Evolutionary conservation across 805 yeast genomes (phyloP).

Genomic region (Saccharomycopsis microspora): DNA sequence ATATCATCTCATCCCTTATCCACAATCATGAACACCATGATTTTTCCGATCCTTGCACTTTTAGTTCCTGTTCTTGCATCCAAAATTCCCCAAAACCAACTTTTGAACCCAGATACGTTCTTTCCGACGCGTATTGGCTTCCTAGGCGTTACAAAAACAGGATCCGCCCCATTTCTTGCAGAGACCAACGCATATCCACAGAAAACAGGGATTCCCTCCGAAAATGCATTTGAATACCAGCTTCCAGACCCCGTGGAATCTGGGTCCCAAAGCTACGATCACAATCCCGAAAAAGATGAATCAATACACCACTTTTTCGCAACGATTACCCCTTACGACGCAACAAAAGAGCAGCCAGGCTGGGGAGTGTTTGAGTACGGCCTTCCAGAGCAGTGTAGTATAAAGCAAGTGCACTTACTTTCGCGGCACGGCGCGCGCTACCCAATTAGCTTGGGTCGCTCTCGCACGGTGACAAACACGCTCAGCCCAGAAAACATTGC

Average conservation of each 20-base stretch:
- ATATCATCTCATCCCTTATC: too few relatives aligned
- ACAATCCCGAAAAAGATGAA: conserved; percentile 2
- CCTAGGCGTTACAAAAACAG: conserved; percentile 8
- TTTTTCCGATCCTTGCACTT: too few relatives aligned
- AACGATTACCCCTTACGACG: conserved; percentile 13
- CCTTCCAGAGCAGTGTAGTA: conserved; percentile 29
- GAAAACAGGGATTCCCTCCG: conserved; percentile 5
- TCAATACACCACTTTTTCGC: conserved; percentile 15
- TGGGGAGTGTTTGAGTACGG: conserved; percentile 15
- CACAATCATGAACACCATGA: too few relatives aligned
- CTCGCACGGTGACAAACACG: conserved; percentile 17
- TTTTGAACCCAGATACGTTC: background rate
- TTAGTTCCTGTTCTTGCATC: too few relatives aligned
- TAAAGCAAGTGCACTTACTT: conserved; percentile 58
- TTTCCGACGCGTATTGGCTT: conserved; percentile 13
- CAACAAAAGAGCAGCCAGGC: conserved; percentile 6
- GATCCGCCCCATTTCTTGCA: conserved; percentile 11
- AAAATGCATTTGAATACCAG: background rate
- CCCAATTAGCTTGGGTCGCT: conserved; percentile 30
- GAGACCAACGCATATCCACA: conserved; percentile 7
- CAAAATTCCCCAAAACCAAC: too few relatives aligned
- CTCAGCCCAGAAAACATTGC: conserved; percentile 22
- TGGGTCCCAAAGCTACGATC: conserved; percentile 15
- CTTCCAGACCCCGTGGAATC: conserved; percentile 16
- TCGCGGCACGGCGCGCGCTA: conserved; percentile 76